phyloP scores from a whole-genome alignment of 768 basidiomycete species.

The Rhodotorula diobovata region DNA sequence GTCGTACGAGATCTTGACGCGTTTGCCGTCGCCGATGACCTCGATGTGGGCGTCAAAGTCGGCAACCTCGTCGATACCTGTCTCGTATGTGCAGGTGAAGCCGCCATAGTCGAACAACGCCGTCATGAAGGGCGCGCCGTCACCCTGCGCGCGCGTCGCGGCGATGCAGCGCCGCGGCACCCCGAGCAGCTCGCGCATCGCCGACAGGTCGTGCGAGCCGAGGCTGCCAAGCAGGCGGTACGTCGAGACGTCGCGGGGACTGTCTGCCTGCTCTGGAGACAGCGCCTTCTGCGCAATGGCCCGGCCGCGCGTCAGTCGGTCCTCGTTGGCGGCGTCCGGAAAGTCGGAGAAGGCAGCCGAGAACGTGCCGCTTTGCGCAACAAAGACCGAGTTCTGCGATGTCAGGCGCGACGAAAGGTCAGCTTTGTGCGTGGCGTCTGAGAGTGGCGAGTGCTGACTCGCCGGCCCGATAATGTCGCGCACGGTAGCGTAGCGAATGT shows the following conservation, averaged over 20 bases:
- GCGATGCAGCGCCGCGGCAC: constrained; percentile 39
- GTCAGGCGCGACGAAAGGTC: neutral
- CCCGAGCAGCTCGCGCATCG: constrained; percentile 45
- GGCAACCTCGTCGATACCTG: constrained; percentile 40
- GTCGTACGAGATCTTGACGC: constrained; percentile 41
- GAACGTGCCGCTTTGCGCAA: constrained; percentile 39
- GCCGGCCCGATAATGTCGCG: constrained; percentile 45
- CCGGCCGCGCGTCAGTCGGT: constrained; percentile 17
- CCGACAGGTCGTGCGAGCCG: constrained; percentile 44
- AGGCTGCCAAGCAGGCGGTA: constrained; percentile 42
- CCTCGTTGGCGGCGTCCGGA: constrained; percentile 19
- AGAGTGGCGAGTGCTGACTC: constrained; percentile 1
- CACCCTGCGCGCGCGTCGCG: neutral
- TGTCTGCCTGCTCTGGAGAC: constrained; percentile 16
- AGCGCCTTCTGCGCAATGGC: constrained; percentile 35
- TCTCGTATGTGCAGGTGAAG: constrained; percentile 45
- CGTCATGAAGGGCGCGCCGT: constrained; percentile 15
- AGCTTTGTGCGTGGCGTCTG: neutral
- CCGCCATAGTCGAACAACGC: constrained; percentile 38
- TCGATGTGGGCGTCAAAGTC: constrained; percentile 47
- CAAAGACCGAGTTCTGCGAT: constrained; percentile 41
- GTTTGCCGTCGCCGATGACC: constrained; percentile 42
- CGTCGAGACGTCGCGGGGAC: constrained; percentile 21
- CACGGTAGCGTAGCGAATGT: constrained; percentile 42
- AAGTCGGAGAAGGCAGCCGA: constrained; percentile 35